Percentiles rank a stretch among this genome's conserved stretches.
phyloP scores from a whole-genome alignment of 805 yeast species.

The Clavispora fructus region DNA sequence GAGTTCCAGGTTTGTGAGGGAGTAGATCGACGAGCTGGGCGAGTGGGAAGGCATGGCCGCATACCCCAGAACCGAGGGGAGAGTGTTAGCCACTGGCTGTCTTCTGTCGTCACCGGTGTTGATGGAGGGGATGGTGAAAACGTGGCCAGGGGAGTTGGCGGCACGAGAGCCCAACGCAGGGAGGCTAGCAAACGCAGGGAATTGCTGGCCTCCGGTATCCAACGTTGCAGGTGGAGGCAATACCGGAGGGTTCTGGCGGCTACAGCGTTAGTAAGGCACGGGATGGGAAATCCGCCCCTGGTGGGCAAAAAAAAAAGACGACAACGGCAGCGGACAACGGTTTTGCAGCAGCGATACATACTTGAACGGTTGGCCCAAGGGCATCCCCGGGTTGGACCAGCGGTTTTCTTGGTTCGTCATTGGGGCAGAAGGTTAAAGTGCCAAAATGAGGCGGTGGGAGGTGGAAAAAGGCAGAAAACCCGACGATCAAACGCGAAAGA shows the following conservation, averaged over 20 bases:
- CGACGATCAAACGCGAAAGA: not conserved
- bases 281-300: not conserved
- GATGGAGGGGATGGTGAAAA: conserved; percentile 46
- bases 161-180: conserved; percentile 44
- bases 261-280: conserved; percentile 25
- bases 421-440: not conserved
- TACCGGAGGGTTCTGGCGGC: conserved; percentile 57
- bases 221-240: conserved; percentile 55
- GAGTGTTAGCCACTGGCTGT: conserved; percentile 3
- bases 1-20: conserved; percentile 5
- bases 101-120: conserved; percentile 29
- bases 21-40: conserved; percentile 13
- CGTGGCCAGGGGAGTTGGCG: conserved; percentile 36
- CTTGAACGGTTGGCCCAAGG: conserved; percentile 40
- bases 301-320: not conserved
- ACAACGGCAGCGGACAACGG: not conserved
- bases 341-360: conserved; percentile 19
- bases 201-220: conserved; percentile 44
- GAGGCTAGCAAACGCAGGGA: conserved; percentile 47
- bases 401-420: conserved; percentile 40
- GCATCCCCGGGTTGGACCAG: conserved; percentile 39
- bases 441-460: not conserved
- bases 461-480: not conserved
- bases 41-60: conserved; percentile 13
- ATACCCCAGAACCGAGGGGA: conserved; percentile 15